A percentile compares a stretch with the other conserved stretches of the same genome.
These are phyloP conservation scores for Polyporus tsugae DNA, from an alignment of 1,284 basidiomycete species.

Conservation along the genomic window DNA sequence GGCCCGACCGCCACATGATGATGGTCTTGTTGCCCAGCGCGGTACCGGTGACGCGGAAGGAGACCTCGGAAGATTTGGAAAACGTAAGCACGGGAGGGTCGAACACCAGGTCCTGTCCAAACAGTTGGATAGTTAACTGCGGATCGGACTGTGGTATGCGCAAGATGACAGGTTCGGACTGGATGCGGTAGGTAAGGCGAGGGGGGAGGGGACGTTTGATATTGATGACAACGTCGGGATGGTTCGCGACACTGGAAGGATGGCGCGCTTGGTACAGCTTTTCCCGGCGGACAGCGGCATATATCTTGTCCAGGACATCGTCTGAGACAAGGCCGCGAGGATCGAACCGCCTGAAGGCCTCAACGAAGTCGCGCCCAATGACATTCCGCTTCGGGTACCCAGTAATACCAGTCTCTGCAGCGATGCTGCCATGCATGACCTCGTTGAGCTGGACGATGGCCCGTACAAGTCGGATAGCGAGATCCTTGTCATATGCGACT, in stretches of 20 bases:
- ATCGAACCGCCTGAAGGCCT: constrained; percentile 82
- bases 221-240: constrained; percentile 63
- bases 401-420: constrained; percentile 67
- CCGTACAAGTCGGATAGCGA: constrained; percentile 81
- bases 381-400: constrained; percentile 71
- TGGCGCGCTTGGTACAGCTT: constrained; percentile 78
- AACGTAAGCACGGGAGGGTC: constrained; percentile 87
- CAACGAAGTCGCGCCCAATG: constrained; percentile 78
- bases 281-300: constrained; percentile 77
- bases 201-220: constrained; percentile 79
- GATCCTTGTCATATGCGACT: constrained; percentile 81
- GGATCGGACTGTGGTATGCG: constrained; percentile 85
- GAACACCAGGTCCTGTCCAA: constrained; percentile 86
- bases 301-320: constrained; percentile 78
- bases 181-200: constrained; percentile 83
- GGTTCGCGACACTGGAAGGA: constrained; percentile 45
- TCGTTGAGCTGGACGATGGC: constrained; percentile 91
- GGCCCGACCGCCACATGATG: constrained; percentile 81
- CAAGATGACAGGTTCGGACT: constrained; percentile 87
- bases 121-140: constrained; percentile 79
- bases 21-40: constrained; percentile 85
- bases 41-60: constrained; percentile 87
- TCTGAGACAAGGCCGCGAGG: constrained; percentile 73
- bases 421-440: constrained; percentile 72
- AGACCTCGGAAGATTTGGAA: constrained; percentile 75